Evolutionary conservation across 768 basidiomycete species (phyloP).

Genomic region (Tulasnella sp.): DNA sequence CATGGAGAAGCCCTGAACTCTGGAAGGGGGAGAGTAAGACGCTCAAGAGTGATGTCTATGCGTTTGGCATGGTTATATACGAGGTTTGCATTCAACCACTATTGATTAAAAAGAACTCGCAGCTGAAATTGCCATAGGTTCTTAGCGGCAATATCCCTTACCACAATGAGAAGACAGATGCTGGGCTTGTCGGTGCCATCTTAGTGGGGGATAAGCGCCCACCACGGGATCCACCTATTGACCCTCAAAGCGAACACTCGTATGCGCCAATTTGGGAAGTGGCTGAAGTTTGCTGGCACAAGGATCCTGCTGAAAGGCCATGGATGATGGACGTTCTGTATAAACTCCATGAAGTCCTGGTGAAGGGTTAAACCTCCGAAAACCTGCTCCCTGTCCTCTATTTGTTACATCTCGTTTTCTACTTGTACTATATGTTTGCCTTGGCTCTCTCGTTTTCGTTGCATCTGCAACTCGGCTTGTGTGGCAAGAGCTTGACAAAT

Average conservation of each 20-base stretch:
- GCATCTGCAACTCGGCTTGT: too few species aligned
- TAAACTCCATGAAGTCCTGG: too few species aligned
- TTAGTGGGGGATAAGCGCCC: not conserved
- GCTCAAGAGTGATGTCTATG: not conserved
- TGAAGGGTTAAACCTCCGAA: too few species aligned
- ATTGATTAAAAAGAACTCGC: not conserved
- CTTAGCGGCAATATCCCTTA: not conserved
- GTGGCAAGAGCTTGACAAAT: too few species aligned
- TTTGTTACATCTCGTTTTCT: too few species aligned
- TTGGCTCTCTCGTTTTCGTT: too few species aligned
- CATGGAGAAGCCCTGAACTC: not conserved
- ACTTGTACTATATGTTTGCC: too few species aligned
- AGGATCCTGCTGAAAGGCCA: not conserved
- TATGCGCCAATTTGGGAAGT: not conserved
- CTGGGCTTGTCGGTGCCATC: not conserved
- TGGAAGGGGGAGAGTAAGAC: not conserved
- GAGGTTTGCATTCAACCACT: not conserved
- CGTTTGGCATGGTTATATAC: not conserved
- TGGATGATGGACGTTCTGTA: not conserved
- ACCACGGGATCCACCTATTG: not conserved
- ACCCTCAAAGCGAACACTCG: not conserved
- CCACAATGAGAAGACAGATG: not conserved
- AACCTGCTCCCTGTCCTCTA: too few species aligned
- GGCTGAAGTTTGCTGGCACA: not conserved
- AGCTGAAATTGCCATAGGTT: not conserved